Base-by-base conservation (phyloP, 164 flowering plant genomes). In the Umbellularia californica region DNA sequence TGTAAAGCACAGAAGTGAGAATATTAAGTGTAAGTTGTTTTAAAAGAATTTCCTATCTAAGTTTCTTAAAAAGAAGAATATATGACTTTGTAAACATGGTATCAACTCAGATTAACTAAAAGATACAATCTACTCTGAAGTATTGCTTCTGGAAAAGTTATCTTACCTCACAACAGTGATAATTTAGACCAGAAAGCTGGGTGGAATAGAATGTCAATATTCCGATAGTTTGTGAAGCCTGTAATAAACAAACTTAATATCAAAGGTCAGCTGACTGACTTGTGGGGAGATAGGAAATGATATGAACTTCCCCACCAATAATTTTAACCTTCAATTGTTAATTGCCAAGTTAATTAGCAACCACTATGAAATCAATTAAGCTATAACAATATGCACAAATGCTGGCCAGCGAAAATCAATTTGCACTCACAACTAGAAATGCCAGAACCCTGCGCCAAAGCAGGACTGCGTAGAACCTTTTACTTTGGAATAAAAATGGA, bases 111-210 rank as follows among this genome's bases (percentile, higher is more conserved):
- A 68, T 12, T 52, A 3, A 52, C 58, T 2, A 17, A 52, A 17
- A 52, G 17, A 12, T 52, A 12, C 3, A 12, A 52, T 12, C 58
- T 52, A 17, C 58, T 12, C 13, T 68, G 25, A 68, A 33, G 24
- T 9, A 68, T 35, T 14, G 19, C 17, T 41, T 35, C 3, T 19
- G 20, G 15, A 65, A 0, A 28, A 28, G 30, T 28, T 28, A 30
- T 55, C 19, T 63, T 85, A 92, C 99, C 97, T 94, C 99, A n/a
- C n/a, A n/a, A n/a, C n/a, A n/a, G n/a, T 94, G 97, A 80, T 96
- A 94, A 78, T 96, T 96, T 68, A 97, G 98, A 75, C 99, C 98
- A 75, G 99, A 98, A 85, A 94, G 95, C 82, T 92, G 97, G 23
- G 99, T 94, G 67, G 99, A 89, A 81, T 90, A 92, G 81, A 94